Evolutionary conservation across 169 alveolate genomes (phyloP).

Genomic region (Plasmodium adleri): DNA sequence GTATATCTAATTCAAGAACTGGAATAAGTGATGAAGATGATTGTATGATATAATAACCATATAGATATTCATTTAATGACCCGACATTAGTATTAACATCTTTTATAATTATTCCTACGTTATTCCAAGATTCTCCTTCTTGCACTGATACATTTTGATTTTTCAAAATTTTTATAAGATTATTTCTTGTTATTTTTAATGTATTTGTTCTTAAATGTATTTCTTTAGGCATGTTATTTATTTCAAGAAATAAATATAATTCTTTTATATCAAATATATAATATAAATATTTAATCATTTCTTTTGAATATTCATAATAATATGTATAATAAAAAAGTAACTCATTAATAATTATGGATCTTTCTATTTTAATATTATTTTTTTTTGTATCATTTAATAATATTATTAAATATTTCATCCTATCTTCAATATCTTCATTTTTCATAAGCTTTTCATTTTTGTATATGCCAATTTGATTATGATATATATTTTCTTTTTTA

Average conservation of each 20-base stretch:
- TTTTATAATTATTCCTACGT: slow-evolving; percentile 93
- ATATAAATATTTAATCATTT: slow-evolving; percentile 85
- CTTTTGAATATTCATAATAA: slow-evolving; percentile 94
- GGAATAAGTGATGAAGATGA: slow-evolving; percentile 96
- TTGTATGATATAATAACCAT: slow-evolving; percentile 97
- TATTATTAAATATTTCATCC: slow-evolving; percentile 65
- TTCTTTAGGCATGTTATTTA: slow-evolving; percentile 37
- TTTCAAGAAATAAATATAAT: slow-evolving; percentile 21
- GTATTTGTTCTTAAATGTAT: slow-evolving; percentile 81
- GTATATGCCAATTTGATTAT: slow-evolving; percentile 49
- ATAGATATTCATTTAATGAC: slow-evolving; percentile 97
- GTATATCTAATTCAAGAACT: slow-evolving; percentile 85
- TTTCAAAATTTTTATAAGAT: slow-evolving; percentile 95
- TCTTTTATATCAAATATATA: slow-evolving; percentile 51
- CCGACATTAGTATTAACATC: slow-evolving; percentile 96
- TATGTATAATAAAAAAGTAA: slow-evolving; percentile 61
- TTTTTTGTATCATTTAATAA: slow-evolving; percentile 16
- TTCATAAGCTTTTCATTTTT: slow-evolving; percentile 44
- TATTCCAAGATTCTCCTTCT: slow-evolving; percentile 85
- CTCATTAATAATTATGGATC: slow-evolving; percentile 32
- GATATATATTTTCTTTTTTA: slow-evolving; percentile 20
- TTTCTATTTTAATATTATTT: slow-evolving; percentile 7
- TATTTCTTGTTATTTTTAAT: slow-evolving; percentile 93
- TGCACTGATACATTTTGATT: slow-evolving; percentile 96
- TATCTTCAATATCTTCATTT: slow-evolving; percentile 64